Conservation (phyloP, 305 asterid genomes). For the Solanum hybrid region DNA sequence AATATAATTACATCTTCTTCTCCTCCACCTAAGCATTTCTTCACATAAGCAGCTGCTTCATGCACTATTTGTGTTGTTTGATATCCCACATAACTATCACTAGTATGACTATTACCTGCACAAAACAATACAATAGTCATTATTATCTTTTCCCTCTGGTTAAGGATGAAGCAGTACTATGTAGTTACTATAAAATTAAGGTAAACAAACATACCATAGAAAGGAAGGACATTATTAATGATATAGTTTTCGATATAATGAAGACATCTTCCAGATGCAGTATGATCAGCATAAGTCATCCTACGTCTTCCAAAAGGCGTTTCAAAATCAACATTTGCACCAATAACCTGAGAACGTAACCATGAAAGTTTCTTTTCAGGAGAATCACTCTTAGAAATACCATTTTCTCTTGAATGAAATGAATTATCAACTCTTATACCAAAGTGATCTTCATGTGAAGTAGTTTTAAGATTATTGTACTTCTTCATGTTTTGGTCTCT, state of each 20-base stretch:
- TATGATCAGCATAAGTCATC: conserved; percentile 67
- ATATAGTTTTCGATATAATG: conserved; percentile 48
- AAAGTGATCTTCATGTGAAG: background rate
- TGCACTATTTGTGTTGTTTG: conserved; percentile 39
- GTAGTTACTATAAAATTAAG: background rate
- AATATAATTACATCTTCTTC: conserved; percentile 40
- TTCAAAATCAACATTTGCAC: conserved; percentile 28
- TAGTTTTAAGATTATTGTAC: background rate
- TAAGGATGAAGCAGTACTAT: background rate
- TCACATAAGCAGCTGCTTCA: conserved; percentile 39
- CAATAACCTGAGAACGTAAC: conserved; percentile 58
- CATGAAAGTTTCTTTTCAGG: conserved; percentile 34
- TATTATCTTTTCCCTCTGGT: background rate
- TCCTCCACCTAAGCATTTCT: conserved; percentile 58
- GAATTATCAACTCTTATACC: background rate
- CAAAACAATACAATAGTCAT: background rate
- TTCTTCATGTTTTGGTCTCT: background rate
- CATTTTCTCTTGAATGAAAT: conserved; percentile 8
- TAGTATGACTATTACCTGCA: conserved; percentile 61
- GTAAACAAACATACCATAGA: conserved; percentile 29
- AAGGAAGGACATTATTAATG: conserved; percentile 36
- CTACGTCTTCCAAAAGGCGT: conserved; percentile 59
- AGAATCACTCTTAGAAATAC: conserved; percentile 9
- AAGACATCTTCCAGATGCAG: conserved; percentile 68
- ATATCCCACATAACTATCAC: conserved; percentile 53